Percentiles rank a stretch among this genome's conserved stretches.
phyloP scores from a whole-genome alignment of 345 rosid genomes.

The Noccaea caerulescens region DNA sequence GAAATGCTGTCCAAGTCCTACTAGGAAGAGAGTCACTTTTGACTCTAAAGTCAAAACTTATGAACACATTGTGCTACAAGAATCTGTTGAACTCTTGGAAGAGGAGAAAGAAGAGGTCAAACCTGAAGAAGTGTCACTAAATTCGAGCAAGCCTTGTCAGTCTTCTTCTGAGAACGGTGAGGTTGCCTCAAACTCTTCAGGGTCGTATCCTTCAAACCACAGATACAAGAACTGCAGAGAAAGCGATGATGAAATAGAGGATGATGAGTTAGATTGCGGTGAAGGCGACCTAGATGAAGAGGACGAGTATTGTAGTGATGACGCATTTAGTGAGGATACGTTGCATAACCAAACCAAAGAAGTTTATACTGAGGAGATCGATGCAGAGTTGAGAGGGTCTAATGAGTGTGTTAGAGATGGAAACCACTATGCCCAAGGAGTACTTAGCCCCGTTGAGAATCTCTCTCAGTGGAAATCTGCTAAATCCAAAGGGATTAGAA shows the following conservation, averaged over 20 bases:
- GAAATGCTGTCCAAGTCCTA: conserved; percentile 45
- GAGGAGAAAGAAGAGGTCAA: conserved; percentile 45
- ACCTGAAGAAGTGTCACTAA: conserved; percentile 35
- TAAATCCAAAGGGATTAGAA: conserved; percentile 57
- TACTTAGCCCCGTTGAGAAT: conserved; percentile 88
- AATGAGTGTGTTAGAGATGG: conserved; percentile 53
- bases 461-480: conserved; percentile 91
- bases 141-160: conserved; percentile 45
- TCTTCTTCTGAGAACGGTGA: conserved; percentile 59
- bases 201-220: conserved; percentile 62
- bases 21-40: conserved; percentile 78
- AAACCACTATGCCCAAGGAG: conserved; percentile 58
- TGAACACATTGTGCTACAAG: conserved; percentile 57
- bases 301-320: conserved; percentile 46
- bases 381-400: conserved; percentile 37
- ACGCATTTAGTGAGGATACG: conserved; percentile 43
- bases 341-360: conserved; percentile 3
- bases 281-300: conserved; percentile 58
- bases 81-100: conserved; percentile 43
- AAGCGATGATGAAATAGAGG: conserved; percentile 60
- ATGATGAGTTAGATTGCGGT: conserved; percentile 45
- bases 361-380: conserved; percentile 35
- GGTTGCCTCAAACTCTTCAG: conserved; percentile 52
- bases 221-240: conserved; percentile 75
- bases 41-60: conserved; percentile 67